A percentile compares a stretch with the other conserved stretches of the same genome.
These are phyloP conservation scores for Colletotrichum camelliae DNA, from an alignment of 2,329 filamentous ascomycete genomes.

Conservation along the genomic window DNA sequence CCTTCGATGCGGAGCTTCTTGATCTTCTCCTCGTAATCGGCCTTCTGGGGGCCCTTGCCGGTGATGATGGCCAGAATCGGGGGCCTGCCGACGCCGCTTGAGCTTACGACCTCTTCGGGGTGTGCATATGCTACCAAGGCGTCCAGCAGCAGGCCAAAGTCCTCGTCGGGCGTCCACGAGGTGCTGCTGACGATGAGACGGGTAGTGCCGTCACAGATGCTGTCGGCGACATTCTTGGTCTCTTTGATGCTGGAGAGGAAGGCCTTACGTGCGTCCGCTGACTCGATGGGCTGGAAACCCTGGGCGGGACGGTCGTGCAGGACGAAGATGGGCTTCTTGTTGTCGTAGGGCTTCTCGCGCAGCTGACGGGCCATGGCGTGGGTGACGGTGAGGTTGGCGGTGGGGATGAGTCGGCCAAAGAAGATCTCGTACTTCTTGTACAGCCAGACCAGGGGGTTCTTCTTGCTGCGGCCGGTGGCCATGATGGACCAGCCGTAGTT, in stretches of 20 bases:
- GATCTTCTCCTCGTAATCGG: conserved; percentile 74
- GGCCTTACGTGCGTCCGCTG: conserved; percentile 44
- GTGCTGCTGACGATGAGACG: conserved; percentile 89
- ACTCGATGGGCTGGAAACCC: conserved; percentile 76
- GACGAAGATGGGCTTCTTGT: conserved; percentile 70
- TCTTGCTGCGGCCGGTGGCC: conserved; percentile 59
- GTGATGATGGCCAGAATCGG: conserved; percentile 89
- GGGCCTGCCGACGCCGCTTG: conserved; percentile 24
- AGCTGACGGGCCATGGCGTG: conserved; percentile 84
- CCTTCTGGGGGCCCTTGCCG: conserved; percentile 87
- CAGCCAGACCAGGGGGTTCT: conserved; percentile 77
- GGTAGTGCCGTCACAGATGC: conserved; percentile 62
- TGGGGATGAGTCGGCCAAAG: conserved; percentile 70
- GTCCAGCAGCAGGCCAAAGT: conserved; percentile 86
- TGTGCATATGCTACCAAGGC: conserved; percentile 78
- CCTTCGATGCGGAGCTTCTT: conserved; percentile 62
- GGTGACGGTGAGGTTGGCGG: conserved; percentile 86
- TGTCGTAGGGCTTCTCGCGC: conserved; percentile 63
- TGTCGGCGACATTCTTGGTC: conserved; percentile 62
- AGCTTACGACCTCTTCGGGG: conserved; percentile 42
- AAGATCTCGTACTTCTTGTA: conserved; percentile 79
- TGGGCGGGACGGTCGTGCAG: conserved; percentile 86
- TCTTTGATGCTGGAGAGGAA: conserved; percentile 73
- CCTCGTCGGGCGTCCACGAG: conserved; percentile 96
- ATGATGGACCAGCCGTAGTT: conserved; percentile 98